Base-by-base conservation (phyloP, 2,329 filamentous ascomycete species). In the Neopestalotiopsis rosae region DNA sequence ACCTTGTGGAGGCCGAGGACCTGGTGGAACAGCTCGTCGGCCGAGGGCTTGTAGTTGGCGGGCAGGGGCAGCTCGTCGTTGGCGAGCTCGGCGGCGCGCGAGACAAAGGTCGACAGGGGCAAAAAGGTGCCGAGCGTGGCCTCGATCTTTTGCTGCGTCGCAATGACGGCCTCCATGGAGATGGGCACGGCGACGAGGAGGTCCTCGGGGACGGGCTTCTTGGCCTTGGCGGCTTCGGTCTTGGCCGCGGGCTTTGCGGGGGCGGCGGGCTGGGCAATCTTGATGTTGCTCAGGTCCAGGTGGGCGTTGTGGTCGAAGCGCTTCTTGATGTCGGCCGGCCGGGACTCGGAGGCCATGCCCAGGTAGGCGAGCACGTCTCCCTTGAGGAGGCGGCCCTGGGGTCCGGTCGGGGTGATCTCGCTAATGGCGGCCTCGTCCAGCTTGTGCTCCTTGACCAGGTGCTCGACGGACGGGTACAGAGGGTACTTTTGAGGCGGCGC, bases 201-300 rank as follows among this genome's bases (percentile, higher is more conserved):
- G 30, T 86, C 81, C 69, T 84, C 78, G 45, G 82, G 79, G 12
- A 86, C 78, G 14, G 84, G 79, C 38, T 81, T 79, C 56, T 83
- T 79, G 59, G 83, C 76, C 34, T 38, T 38, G 7, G 80, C 78
- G 10, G 32, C 59, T 14, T 77, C 76, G 6, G 82, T 76, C 73
- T 79, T 79, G 69, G 75, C 74, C 28, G 24, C 24, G 24, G 73
- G 69, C 68, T 76, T 76, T 68, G 77, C 75, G 24, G 81, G 76
- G 42, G 81, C 77, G 77, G 85, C 84, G 9, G 79, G 72, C 67
- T 84, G 80, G 62, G 91, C 91, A 69, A 95, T 83, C 85, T 97
- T 97, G 85, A 98, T 95, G 85, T 98, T 97, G 85, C 92, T 96
- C 30, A 99, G 89, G 79, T 99, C 95, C 66, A 99, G 90, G 80